A percentile compares a stretch with the other conserved stretches of the same genome.
Evolutionary conservation across 1,284 basidiomycete genomes (phyloP).

Genomic region (Coniophora puteana): DNA sequence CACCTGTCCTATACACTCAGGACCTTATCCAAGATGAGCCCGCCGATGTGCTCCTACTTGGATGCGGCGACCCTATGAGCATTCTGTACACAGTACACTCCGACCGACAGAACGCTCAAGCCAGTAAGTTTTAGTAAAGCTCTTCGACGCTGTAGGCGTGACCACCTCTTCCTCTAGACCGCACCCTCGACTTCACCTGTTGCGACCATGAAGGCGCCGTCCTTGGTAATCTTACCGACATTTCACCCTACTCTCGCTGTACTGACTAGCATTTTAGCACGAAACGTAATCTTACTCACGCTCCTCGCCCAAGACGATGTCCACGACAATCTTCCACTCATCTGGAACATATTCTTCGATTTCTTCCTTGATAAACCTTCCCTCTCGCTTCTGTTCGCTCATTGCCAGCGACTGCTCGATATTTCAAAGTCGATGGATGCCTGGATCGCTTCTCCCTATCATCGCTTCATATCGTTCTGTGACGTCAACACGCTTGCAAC

Average conservation of each 20-base stretch:
- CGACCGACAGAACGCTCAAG: neutral
- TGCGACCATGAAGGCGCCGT: constrained; percentile 51
- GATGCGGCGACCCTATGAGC: constrained; percentile 48
- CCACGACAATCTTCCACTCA: constrained; percentile 4
- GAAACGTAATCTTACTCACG: constrained; percentile 29
- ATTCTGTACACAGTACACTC: constrained; percentile 40
- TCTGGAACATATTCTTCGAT: constrained; percentile 54
- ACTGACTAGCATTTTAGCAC: constrained; percentile 19
- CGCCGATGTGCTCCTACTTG: constrained; percentile 42
- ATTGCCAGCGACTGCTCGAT: constrained; percentile 37
- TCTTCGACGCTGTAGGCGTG: neutral
- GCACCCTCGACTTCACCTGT: constrained; percentile 49
- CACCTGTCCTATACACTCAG: constrained; percentile 40
- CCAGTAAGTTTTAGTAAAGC: neutral
- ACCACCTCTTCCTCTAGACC: constrained; percentile 17
- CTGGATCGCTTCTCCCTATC: constrained; percentile 39
- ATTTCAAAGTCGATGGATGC: constrained; percentile 28
- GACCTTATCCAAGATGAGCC: constrained; percentile 38
- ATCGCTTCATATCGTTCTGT: constrained; percentile 28
- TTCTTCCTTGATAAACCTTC: constrained; percentile 40
- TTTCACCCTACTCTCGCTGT: neutral
- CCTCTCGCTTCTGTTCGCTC: constrained; percentile 28
- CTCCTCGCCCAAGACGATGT: constrained; percentile 25
- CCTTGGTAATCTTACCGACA: constrained; percentile 31
- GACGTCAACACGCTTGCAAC: constrained; percentile 34